These are phyloP conservation scores for Falciphora oryzae DNA, from an alignment of 2,329 filamentous ascomycete genomes.

Conservation along the genomic window DNA sequence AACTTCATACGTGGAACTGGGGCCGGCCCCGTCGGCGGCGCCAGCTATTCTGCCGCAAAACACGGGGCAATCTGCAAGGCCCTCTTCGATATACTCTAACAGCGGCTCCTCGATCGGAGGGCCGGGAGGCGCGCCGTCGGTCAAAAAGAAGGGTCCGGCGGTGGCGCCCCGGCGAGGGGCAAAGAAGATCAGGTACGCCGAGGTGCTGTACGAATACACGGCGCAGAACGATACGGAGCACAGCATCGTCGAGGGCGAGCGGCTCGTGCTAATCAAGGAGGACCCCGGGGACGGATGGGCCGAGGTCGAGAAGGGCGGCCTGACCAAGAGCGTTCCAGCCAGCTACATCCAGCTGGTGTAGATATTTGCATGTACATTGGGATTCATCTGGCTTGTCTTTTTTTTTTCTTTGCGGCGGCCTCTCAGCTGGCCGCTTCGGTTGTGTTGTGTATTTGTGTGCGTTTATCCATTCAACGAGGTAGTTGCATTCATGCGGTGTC, in stretches of 20 bases:
- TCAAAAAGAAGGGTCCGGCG: slow-evolving; percentile 83
- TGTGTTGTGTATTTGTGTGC: not conserved
- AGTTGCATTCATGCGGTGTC: not conserved
- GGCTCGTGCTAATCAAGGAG: slow-evolving; percentile 81
- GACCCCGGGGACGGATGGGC: slow-evolving; percentile 94
- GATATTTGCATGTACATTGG: slow-evolving; percentile 13
- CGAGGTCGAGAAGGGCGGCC: slow-evolving; percentile 88
- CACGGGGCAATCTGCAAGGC: slow-evolving; percentile 48
- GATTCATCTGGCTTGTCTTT: not conserved
- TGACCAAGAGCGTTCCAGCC: slow-evolving; percentile 83
- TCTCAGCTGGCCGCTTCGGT: not conserved
- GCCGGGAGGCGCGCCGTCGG: slow-evolving; percentile 24
- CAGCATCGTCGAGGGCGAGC: slow-evolving; percentile 84
- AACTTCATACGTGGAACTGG: slow-evolving; percentile 72
- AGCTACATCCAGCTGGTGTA: slow-evolving; percentile 81
- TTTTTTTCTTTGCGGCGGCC: not conserved
- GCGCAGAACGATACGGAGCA: slow-evolving; percentile 83
- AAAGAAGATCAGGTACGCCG: slow-evolving; percentile 89
- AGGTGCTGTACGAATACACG: slow-evolving; percentile 87
- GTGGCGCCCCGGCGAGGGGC: slow-evolving; percentile 87
- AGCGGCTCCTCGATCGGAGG: slow-evolving; percentile 61
- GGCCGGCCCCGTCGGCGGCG: slow-evolving; percentile 33
- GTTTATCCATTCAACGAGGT: not conserved
- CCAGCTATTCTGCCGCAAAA: slow-evolving; percentile 39
- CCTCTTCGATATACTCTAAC: slow-evolving; percentile 71